These are phyloP conservation scores for Colletotrichum sublineola DNA, from an alignment of 2,329 filamentous ascomycete species.

Conservation along the genomic window DNA sequence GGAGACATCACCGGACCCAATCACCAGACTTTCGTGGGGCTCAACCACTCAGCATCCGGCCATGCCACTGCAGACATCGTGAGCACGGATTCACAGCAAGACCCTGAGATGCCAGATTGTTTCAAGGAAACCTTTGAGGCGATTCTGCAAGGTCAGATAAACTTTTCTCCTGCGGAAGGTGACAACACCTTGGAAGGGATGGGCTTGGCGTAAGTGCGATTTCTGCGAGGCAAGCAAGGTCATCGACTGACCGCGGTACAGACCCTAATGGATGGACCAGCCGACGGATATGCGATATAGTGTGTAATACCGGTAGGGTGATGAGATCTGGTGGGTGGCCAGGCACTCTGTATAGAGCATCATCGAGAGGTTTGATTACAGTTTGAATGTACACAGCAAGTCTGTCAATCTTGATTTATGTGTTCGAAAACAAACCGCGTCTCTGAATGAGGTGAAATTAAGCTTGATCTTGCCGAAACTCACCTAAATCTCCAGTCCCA, in stretches of 20 bases:
- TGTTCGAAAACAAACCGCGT: too few species aligned
- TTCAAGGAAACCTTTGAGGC: neutral
- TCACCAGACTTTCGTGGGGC: neutral
- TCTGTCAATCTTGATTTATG: too few species aligned
- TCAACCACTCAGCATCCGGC: neutral
- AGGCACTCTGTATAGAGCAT: neutral
- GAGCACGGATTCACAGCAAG: neutral
- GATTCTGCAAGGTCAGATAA: neutral
- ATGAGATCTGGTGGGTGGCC: neutral
- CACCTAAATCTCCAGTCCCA: too few species aligned
- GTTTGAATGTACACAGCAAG: neutral
- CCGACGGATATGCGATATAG: neutral
- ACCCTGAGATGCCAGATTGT: neutral
- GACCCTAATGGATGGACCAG: neutral
- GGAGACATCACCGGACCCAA: rapidly evolving
- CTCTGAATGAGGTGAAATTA: too few species aligned
- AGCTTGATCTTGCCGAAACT: too few species aligned
- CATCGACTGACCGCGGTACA: neutral
- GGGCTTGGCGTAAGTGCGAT: neutral
- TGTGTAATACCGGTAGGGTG: neutral
- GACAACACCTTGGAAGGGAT: neutral
- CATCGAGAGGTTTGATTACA: too few species aligned
- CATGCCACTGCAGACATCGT: neutral
- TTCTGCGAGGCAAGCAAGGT: neutral
- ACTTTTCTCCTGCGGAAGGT: neutral